Evolutionary conservation across 2,329 filamentous ascomycete species (phyloP).

Genomic region (Canariomyces notabilis): DNA sequence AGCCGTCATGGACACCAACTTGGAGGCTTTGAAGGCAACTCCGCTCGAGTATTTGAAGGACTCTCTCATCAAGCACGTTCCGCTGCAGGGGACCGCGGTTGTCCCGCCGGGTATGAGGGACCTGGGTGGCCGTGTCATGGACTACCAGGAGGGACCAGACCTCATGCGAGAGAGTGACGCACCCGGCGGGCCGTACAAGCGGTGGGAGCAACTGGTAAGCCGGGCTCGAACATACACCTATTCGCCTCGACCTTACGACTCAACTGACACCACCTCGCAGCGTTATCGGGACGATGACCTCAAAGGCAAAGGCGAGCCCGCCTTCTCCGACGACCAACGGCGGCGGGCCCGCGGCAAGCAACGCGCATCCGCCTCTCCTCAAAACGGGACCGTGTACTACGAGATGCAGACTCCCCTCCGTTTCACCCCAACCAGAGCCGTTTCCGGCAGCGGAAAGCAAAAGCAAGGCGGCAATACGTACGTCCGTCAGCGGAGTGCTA

Average conservation of each 20-base stretch:
- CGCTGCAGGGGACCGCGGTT: slow-evolving; percentile 72
- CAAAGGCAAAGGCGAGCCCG: slow-evolving; percentile 78
- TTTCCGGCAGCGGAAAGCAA: neutral
- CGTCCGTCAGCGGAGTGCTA: slow-evolving; percentile 42
- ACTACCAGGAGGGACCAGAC: slow-evolving; percentile 82
- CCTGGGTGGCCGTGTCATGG: slow-evolving; percentile 61
- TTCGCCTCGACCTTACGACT: slow-evolving; percentile 10
- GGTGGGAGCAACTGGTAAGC: slow-evolving; percentile 68
- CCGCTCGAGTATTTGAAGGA: slow-evolving; percentile 73
- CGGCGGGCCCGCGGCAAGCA: slow-evolving; percentile 43
- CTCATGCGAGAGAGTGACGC: slow-evolving; percentile 70
- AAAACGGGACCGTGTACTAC: slow-evolving; percentile 36
- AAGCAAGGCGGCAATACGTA: slow-evolving; percentile 26
- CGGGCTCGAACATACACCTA: neutral
- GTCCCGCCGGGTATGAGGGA: slow-evolving; percentile 72
- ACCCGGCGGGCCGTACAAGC: slow-evolving; percentile 68
- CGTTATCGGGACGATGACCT: slow-evolving; percentile 70
- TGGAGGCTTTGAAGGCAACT: slow-evolving; percentile 74
- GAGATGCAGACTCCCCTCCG: slow-evolving; percentile 45
- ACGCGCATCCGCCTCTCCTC: slow-evolving; percentile 22
- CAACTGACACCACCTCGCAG: slow-evolving; percentile 32
- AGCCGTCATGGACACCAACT: slow-evolving; percentile 67
- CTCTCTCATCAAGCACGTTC: slow-evolving; percentile 65
- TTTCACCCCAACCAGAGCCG: neutral
- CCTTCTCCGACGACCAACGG: slow-evolving; percentile 64